phyloP scores from a whole-genome alignment of 805 yeast genomes.

The Sungouiella blattae region DNA sequence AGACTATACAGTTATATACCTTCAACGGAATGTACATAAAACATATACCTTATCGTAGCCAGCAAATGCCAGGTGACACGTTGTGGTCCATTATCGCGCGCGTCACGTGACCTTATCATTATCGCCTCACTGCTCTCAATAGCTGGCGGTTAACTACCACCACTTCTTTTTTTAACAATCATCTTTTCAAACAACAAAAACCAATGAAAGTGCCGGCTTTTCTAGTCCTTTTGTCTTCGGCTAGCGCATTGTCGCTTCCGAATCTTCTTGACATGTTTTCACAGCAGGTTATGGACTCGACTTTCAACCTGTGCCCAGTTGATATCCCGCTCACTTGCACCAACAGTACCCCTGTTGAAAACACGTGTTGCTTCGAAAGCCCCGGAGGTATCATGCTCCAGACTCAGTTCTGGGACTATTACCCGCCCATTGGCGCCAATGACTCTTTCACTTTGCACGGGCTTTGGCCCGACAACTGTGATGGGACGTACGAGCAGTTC shows the following conservation, averaged over 20 bases:
- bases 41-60: too few species aligned
- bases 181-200: too few species aligned
- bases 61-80: too few species aligned
- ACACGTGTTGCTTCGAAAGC: conserved; percentile 44
- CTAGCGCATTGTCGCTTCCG: background rate
- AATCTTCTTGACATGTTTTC: background rate
- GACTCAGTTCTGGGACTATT: conserved; percentile 42
- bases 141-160: too few species aligned
- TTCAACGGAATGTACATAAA: conserved; percentile 36
- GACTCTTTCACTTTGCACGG: conserved; percentile 43
- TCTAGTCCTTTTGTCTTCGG: background rate
- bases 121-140: too few species aligned
- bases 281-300: background rate
- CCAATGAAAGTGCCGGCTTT: background rate
- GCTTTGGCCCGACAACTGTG: conserved; percentile 42
- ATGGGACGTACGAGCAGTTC: conserved; percentile 36
- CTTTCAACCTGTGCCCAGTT: conserved; percentile 9
- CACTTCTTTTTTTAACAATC: too few species aligned
- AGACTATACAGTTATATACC: conserved; percentile 28
- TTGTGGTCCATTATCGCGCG: too few species aligned
- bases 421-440: conserved; percentile 29
- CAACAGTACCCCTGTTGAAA: conserved; percentile 46
- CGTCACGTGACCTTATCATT: too few species aligned
- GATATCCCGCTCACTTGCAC: conserved; percentile 57
- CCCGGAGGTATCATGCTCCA: conserved; percentile 39